Conservation (phyloP, 208 protist species). For the Leishmania tarentolae region DNA sequence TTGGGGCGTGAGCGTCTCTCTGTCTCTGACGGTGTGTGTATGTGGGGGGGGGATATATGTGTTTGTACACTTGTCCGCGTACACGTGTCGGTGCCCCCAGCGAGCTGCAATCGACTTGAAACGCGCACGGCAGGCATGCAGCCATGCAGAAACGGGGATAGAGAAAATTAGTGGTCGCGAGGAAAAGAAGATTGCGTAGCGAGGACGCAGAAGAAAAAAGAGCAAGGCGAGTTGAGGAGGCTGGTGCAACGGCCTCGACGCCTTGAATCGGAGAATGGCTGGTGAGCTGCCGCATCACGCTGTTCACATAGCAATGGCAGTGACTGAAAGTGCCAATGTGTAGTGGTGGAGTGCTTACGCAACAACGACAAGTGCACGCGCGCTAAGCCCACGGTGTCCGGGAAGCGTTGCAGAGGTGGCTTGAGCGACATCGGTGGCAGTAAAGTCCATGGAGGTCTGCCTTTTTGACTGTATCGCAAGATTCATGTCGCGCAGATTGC, state of each 20-base stretch:
- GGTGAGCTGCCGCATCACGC: not conserved
- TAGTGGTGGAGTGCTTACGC: not conserved
- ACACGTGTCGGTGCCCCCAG: not conserved
- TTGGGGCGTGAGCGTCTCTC: not conserved
- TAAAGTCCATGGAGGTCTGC: not conserved
- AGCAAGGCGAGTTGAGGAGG: not conserved
- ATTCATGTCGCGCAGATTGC: not conserved
- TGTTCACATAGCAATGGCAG: not conserved
- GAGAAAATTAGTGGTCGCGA: not conserved
- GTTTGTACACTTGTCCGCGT: not conserved
- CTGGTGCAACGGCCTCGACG: not conserved
- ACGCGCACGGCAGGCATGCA: not conserved
- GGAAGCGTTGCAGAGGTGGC: not conserved
- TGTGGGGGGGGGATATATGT: not conserved
- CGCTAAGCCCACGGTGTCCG: not conserved
- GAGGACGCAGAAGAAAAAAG: not conserved
- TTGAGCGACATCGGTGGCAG: not conserved
- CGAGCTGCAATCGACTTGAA: not conserved
- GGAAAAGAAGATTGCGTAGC: not conserved
- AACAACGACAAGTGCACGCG: not conserved
- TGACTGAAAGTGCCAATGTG: not conserved
- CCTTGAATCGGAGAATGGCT: not conserved
- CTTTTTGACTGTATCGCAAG: not conserved
- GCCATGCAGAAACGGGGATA: not conserved
- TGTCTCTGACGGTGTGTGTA: not conserved